Evolutionary conservation across 129 eudicot genomes (phyloP).

Genomic region (carrot (Daucus carota)): DNA sequence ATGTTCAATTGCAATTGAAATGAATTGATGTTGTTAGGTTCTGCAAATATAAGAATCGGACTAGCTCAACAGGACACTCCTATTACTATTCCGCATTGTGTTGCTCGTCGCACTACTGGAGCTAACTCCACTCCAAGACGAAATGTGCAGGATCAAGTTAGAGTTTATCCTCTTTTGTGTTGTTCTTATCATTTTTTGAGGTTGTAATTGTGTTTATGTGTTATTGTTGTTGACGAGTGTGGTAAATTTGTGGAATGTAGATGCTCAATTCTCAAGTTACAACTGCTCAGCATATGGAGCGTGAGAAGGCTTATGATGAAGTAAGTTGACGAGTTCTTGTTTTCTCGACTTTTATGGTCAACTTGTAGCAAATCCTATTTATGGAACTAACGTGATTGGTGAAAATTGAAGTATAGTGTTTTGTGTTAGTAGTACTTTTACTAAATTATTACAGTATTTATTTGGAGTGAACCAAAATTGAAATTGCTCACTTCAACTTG

Average conservation of each 20-base stretch:
- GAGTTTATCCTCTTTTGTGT: conserved; percentile 17
- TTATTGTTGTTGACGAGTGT: neutral
- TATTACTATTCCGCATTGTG: conserved; percentile 72
- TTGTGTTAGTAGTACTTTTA: neutral
- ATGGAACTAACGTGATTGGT: neutral
- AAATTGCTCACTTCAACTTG: neutral
- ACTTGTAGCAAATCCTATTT: neutral
- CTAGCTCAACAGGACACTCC: conserved; percentile 74
- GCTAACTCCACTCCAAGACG: conserved; percentile 57
- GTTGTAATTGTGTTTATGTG: neutral
- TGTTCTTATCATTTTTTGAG: neutral
- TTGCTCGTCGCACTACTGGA: conserved; percentile 73
- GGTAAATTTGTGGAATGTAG: conserved; percentile 23
- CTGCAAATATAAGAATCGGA: conserved; percentile 74
- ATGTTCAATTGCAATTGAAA: neutral
- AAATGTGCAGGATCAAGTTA: conserved; percentile 84
- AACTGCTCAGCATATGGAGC: conserved; percentile 86
- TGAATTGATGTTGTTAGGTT: conserved; percentile 38
- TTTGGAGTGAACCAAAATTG: neutral
- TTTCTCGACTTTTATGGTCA: neutral
- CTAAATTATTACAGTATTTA: neutral
- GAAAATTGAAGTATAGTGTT: neutral
- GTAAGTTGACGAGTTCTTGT: conserved; percentile 32
- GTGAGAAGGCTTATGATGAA: conserved; percentile 90
- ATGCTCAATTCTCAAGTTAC: conserved; percentile 93